Percentiles rank a stretch among this genome's conserved stretches.
Evolutionary conservation across 768 basidiomycete species (phyloP).

Genomic region (Mrakia blollopis): DNA sequence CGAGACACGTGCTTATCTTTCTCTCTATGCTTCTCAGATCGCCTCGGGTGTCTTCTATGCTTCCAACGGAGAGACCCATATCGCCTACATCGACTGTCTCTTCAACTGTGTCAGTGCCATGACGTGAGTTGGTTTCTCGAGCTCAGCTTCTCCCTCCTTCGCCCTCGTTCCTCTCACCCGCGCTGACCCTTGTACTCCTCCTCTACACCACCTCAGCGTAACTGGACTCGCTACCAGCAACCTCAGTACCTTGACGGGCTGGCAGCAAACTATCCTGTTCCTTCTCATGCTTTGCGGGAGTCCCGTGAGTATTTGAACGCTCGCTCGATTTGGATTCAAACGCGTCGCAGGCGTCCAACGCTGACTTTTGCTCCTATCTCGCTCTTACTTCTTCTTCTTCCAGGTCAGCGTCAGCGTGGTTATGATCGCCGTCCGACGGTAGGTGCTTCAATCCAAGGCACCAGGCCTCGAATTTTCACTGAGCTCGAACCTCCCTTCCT

Average conservation of each 20-base stretch:
- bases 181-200: not conserved
- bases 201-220: constrained; percentile 48
- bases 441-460: not conserved
- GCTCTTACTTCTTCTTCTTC: not conserved
- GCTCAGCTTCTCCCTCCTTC: not conserved
- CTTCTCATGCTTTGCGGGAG: constrained; percentile 58
- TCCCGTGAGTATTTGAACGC: constrained; percentile 22
- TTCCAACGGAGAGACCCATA: constrained; percentile 36
- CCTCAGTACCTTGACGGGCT: constrained; percentile 41
- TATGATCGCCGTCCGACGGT: constrained; percentile 67
- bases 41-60: constrained; percentile 25
- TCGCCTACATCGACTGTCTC: constrained; percentile 45
- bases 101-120: constrained; percentile 63
- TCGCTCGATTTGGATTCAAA: not conserved
- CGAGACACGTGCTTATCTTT: not conserved
- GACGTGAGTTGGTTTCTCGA: constrained; percentile 49
- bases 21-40: constrained; percentile 2
- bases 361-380: constrained; percentile 5
- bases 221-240: constrained; percentile 45
- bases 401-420: constrained; percentile 76
- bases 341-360: constrained; percentile 18
- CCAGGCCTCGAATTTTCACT: not conserved
- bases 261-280: constrained; percentile 50
- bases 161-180: not conserved
- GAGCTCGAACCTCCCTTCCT: constrained; percentile 45